Base-by-base conservation (phyloP, 805 yeast species). In the Candida golubevii region DNA sequence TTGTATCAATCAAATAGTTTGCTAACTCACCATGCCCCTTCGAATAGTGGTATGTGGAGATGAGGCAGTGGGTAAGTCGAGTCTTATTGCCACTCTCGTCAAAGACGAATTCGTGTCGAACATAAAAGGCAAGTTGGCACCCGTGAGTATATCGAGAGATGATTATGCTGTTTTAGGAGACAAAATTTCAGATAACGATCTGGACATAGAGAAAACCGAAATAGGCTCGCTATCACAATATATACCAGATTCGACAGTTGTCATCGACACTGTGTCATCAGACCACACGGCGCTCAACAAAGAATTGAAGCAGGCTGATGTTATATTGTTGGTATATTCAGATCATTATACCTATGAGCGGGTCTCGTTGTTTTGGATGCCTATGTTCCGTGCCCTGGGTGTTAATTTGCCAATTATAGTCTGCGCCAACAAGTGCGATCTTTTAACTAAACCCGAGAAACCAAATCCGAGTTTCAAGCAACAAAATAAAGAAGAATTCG, bases 281-380 rank as follows among this genome's bases (percentile, higher is more conserved):
- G 95, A 88, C 57, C 65, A 80, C 30, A 65, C 66, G 1, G 60
- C 67, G 0, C 65, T 93, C 11, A 87, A 85, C 46, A 70, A 75
- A 29, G 96, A 88, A 59, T 76, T 93, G 50, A 75, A 95, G 38
- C 75, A 78, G 42, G 93, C 97, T 0, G 91, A 87, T 63, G 97
- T 89, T 11, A 85, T 93, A 2, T 85, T 97, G 91, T 74, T 93
- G n/a, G 88, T 93, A 0, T 93, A 90, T 60, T 79, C 93, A 3
- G 98, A 90, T 58, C 96, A 89, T 57, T 93, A 89, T 59, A 88
- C 98, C 0, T 93, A 89, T 60, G 98, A 93, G 61, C 74, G 98
- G 38, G 80, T 93, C 5, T 82, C 96, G 2, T 69, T 91, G 23
- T 89, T 89, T 62, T 93, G 99, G 99, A 83, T 93, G 77, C 93